Conservation (phyloP, 1,284 basidiomycete species). For the Cutaneotrichosporon sp. region DNA sequence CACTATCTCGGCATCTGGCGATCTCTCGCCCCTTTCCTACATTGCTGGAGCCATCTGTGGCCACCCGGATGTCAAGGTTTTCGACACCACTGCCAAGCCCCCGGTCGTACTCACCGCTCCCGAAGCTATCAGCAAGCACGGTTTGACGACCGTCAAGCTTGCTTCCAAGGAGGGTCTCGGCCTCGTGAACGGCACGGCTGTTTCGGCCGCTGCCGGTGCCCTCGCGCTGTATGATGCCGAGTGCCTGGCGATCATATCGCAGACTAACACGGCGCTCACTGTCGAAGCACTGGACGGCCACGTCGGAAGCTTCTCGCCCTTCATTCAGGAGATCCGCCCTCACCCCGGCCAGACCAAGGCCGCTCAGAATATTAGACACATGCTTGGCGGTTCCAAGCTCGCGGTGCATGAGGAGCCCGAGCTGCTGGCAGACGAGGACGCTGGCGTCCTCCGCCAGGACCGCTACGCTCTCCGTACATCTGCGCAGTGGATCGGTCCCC, state of each 20-base stretch:
- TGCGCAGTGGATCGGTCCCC: conserved; percentile 20
- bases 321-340: conserved; percentile 20
- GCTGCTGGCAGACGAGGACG: conserved; percentile 12
- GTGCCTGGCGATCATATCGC: conserved; percentile 17
- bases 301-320: conserved; percentile 16
- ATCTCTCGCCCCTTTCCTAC: conserved; percentile 18
- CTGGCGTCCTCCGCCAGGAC: conserved; percentile 19
- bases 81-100: conserved; percentile 11
- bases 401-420: conserved; percentile 17
- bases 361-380: conserved; percentile 15
- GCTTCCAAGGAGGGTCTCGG: conserved; percentile 19
- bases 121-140: conserved; percentile 17
- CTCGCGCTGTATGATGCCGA: conserved; percentile 21
- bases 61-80: conserved; percentile 21
- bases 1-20: conserved; percentile 18
- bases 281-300: conserved; percentile 19
- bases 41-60: conserved; percentile 19
- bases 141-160: conserved; percentile 11
- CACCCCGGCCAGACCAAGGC: conserved; percentile 17
- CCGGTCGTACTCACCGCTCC: conserved; percentile 8
- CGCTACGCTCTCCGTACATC: conserved; percentile 19
- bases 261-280: conserved; percentile 18
- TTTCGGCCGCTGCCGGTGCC: conserved; percentile 16
- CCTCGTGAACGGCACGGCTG: conserved; percentile 20
- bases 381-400: conserved; percentile 16